Evolutionary conservation across 2,329 filamentous ascomycete genomes (phyloP), one percentile per base, ranked within the genome.

Genomic region (Xylariaceae sp.): DNA sequence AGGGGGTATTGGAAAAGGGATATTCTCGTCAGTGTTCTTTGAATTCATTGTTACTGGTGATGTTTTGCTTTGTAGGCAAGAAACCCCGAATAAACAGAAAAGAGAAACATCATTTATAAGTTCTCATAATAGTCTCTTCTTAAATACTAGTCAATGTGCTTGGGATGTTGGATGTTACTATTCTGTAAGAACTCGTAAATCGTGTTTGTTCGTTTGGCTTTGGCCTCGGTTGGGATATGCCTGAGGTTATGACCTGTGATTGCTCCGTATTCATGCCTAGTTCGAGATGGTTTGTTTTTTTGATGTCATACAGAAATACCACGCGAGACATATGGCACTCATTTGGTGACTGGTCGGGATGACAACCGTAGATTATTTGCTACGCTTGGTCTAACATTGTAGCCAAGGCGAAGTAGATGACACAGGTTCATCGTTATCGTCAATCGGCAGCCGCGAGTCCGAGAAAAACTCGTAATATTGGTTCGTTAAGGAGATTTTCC

Each of bases 381-480:
- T 10, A 3, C 3, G 32, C 7, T 37, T 37, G 32, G 14, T 37
- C 32, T 37, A 3, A 16, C 32, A 37, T 12, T 7, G 14, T 10
- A 37, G 14, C 9, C 5, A 14, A 7, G 23, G 32, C 14, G 14
- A 12, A 16, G 32, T 3, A 16, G 14, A 14, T 10, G 14, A 10
- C 32, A 12, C 14, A 14, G 32, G 14, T 37, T 37, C 32, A 14
- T 10, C 12, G 14, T 3, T 37, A 3, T 16, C 14, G 32, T 37
- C 3, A 37, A 37, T 16, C 32, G 14, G 6, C 14, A 7, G 32
- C 3, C 32, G 14, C 32, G 32, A 40, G 21, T 18, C 16, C 6
- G n/a, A 12, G 19, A 52, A 26, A 54, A 44, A 44, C 50, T 61
- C 29, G 14, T 61, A 42, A 49, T 53, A 59, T 57, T 54, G 44